These are phyloP conservation scores for Elongisporangium prolatum DNA, from an alignment of 352 stramenopile species.

Conservation along the genomic window DNA sequence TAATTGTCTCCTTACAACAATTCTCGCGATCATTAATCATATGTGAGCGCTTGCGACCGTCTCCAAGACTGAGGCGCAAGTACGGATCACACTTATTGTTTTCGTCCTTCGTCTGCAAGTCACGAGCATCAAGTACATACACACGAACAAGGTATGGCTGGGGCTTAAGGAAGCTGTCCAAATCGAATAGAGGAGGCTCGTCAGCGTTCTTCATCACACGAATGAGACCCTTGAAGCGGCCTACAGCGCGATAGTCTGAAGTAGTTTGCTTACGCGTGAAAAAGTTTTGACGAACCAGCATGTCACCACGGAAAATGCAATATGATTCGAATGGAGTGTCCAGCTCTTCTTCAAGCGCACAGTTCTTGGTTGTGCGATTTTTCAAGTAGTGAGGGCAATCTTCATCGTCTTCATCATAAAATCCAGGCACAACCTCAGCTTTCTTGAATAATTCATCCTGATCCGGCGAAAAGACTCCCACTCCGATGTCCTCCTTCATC, in stretches of 20 bases:
- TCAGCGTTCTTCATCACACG: conserved; percentile 70
- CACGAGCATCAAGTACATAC: conserved; percentile 81
- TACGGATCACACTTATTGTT: conserved; percentile 87
- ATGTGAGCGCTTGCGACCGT: conserved; percentile 53
- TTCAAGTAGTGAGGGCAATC: conserved; percentile 67
- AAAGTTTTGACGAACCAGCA: conserved; percentile 29
- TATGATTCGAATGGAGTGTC: conserved; percentile 83
- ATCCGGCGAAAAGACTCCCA: not conserved
- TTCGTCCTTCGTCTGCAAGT: conserved; percentile 77
- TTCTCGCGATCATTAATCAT: conserved; percentile 82
- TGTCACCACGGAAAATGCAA: conserved; percentile 53
- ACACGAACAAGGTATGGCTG: conserved; percentile 81
- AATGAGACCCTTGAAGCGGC: conserved; percentile 88
- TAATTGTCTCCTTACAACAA: conserved; percentile 64
- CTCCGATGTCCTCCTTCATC: conserved; percentile 2
- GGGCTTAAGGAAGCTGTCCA: conserved; percentile 70
- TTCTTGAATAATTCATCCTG: too few relatives aligned
- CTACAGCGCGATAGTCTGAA: conserved; percentile 51
- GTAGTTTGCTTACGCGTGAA: conserved; percentile 17
- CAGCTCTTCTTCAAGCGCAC: conserved; percentile 62
- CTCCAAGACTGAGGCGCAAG: conserved; percentile 74
- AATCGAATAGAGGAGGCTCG: conserved; percentile 66
- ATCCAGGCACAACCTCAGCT: too few relatives aligned
- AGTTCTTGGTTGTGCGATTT: conserved; percentile 43
- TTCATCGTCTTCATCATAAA: conserved; percentile 48